Evolutionary conservation across 805 yeast species (phyloP).

Genomic region (Naumovozyma baii): DNA sequence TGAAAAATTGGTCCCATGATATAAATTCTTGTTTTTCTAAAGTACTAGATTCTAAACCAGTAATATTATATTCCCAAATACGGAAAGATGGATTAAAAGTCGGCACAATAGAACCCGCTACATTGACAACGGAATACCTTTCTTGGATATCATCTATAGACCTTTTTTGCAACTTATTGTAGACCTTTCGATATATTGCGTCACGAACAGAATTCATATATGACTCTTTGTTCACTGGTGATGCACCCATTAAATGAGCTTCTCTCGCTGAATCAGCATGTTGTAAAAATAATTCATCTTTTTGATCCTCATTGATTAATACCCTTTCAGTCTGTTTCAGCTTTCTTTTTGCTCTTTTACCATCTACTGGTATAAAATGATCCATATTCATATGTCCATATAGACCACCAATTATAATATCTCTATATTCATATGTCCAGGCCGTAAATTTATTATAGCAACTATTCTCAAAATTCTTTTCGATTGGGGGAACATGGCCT

Average conservation of each 20-base stretch:
- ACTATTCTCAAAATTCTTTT: constrained; percentile 62
- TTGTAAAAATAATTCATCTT: constrained; percentile 23
- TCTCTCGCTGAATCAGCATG: constrained; percentile 31
- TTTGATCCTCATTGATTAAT: constrained; percentile 16
- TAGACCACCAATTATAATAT: constrained; percentile 71
- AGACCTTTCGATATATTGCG: constrained; percentile 40
- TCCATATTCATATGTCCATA: constrained; percentile 89
- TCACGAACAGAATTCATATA: constrained; percentile 54
- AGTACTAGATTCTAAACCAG: constrained; percentile 36
- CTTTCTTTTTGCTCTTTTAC: constrained; percentile 52
- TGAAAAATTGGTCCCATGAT: constrained; percentile 55
- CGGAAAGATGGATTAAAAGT: constrained; percentile 77
- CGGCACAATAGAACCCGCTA: constrained; percentile 69
- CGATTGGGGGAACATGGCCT: constrained; percentile 84
- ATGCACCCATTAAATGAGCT: constrained; percentile 45
- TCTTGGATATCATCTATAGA: constrained; percentile 31
- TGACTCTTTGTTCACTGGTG: constrained; percentile 54
- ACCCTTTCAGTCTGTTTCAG: constrained; percentile 12
- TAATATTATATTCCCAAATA: constrained; percentile 77
- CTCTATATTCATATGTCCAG: constrained; percentile 81
- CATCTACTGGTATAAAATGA: constrained; percentile 71
- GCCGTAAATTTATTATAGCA: constrained; percentile 67
- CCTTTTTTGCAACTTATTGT: constrained; percentile 23
- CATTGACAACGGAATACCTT: constrained; percentile 59
- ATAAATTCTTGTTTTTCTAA: constrained; percentile 12